phyloP scores from a whole-genome alignment of 2,329 filamentous ascomycete species.

The Basipetospora chlamydospora region DNA sequence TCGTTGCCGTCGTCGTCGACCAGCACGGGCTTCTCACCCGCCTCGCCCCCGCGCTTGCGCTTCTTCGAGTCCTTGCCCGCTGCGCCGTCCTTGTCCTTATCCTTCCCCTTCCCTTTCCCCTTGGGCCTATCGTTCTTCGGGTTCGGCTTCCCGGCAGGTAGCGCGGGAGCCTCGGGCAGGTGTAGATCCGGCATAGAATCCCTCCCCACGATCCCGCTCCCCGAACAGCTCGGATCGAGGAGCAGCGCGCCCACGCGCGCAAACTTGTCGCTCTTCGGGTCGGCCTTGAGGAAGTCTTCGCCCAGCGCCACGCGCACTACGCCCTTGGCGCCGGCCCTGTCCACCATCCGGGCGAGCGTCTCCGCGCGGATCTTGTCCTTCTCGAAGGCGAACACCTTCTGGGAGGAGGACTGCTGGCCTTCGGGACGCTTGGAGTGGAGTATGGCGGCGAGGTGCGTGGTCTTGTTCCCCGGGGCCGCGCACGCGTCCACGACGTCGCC shows the following conservation, averaged over 20 bases:
- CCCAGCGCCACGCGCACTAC: constrained; percentile 55
- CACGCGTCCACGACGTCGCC: constrained; percentile 85
- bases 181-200: constrained; percentile 61
- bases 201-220: constrained; percentile 82
- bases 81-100: constrained; percentile 4
- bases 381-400: constrained; percentile 60
- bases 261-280: constrained; percentile 49
- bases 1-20: constrained; percentile 46
- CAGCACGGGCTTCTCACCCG: constrained; percentile 21
- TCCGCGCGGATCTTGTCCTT: constrained; percentile 56
- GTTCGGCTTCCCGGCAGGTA: background rate
- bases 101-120: background rate
- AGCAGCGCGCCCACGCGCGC: constrained; percentile 64
- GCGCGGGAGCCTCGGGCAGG: constrained; percentile 28
- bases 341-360: constrained; percentile 74
- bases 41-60: constrained; percentile 31
- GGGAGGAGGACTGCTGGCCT: constrained; percentile 18
- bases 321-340: constrained; percentile 53
- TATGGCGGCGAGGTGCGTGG: constrained; percentile 78
- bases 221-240: constrained; percentile 88
- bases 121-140: background rate
- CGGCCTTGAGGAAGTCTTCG: constrained; percentile 68
- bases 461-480: constrained; percentile 93
- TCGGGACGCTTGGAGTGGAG: constrained; percentile 30
- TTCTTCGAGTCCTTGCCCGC: constrained; percentile 13